Evolutionary conservation across 768 basidiomycete genomes (phyloP).

Genomic region (Auricularia cornea): DNA sequence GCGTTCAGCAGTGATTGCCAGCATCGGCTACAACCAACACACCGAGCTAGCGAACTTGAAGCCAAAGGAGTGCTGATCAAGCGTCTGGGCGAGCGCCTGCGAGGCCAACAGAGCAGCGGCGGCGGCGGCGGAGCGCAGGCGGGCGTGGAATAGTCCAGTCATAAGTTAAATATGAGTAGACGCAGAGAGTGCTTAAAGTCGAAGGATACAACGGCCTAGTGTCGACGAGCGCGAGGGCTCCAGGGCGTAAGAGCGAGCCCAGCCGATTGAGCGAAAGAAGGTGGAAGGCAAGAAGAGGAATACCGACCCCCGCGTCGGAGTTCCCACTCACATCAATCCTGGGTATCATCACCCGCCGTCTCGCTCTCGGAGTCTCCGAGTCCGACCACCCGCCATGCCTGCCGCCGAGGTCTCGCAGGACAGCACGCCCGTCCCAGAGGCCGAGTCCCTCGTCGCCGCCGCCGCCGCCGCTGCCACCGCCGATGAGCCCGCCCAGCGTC

Average conservation of each 20-base stretch:
- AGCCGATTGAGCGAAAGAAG: neutral
- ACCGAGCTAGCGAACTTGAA: neutral
- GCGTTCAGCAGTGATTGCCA: neutral
- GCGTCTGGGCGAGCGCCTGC: neutral
- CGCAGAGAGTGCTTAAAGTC: neutral
- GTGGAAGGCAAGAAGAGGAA: neutral
- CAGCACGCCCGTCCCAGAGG: no score
- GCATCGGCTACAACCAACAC: neutral
- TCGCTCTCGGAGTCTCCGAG: no score
- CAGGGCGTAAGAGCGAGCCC: neutral
- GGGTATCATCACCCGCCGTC: no score
- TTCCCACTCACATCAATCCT: neutral
- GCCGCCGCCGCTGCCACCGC: neutral
- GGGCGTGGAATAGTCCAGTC: neutral
- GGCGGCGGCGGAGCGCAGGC: neutral
- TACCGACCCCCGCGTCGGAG: neutral
- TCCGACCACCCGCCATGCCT: no score
- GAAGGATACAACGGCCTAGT: no score
- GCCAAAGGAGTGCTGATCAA: slow-evolving; percentile 1
- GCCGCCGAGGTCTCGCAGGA: no score
- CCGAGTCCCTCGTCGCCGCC: neutral
- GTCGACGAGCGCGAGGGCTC: neutral
- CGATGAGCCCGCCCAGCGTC: neutral
- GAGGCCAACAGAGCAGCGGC: neutral
- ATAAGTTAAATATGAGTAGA: neutral